Percentiles rank a stretch among this genome's conserved stretches.
phyloP scores from a whole-genome alignment of 805 yeast genomes.

The Metschnikowia kunwiensis region DNA sequence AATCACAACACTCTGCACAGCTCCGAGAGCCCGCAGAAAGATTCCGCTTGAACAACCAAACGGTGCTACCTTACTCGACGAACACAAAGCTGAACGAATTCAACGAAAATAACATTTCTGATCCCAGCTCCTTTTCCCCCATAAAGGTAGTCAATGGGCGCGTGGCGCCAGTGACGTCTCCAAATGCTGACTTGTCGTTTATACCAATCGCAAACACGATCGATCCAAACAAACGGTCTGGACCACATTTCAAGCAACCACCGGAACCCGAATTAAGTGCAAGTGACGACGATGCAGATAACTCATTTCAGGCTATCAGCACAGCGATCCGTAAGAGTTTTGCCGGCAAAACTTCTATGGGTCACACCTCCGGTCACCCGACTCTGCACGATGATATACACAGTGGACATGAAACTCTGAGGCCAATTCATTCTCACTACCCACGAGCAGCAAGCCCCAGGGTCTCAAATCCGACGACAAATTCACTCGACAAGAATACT shows the following conservation, averaged over 20 bases:
- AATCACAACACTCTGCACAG: no score
- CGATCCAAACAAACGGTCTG: constrained; percentile 10
- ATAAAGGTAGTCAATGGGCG: constrained; percentile 6
- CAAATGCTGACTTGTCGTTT: constrained; percentile 22
- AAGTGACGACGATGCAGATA: constrained; percentile 23
- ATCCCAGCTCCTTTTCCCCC: constrained; percentile 6
- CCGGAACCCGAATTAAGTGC: constrained; percentile 1
- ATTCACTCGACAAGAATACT: neutral
- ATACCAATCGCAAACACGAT: constrained; percentile 21
- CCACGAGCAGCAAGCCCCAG: no score
- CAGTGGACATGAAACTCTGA: neutral
- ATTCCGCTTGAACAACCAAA: no score
- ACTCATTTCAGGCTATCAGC: constrained; percentile 48
- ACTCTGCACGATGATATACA: constrained; percentile 1
- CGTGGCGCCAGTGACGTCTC: constrained; percentile 17
- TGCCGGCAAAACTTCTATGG: constrained; percentile 29
- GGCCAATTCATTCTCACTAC: no score
- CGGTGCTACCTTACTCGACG: no score
- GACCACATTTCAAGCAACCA: neutral
- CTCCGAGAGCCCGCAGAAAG: no score
- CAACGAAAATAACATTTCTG: neutral
- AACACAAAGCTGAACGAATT: no score
- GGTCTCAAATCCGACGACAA: no score
- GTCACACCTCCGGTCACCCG: neutral
- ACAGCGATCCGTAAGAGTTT: constrained; percentile 45